A percentile compares a stretch with the other conserved stretches of the same genome.
These are phyloP conservation scores for Aspergillus avenaceus DNA, from an alignment of 495 filamentous ascomycete species.

Conservation along the genomic window DNA sequence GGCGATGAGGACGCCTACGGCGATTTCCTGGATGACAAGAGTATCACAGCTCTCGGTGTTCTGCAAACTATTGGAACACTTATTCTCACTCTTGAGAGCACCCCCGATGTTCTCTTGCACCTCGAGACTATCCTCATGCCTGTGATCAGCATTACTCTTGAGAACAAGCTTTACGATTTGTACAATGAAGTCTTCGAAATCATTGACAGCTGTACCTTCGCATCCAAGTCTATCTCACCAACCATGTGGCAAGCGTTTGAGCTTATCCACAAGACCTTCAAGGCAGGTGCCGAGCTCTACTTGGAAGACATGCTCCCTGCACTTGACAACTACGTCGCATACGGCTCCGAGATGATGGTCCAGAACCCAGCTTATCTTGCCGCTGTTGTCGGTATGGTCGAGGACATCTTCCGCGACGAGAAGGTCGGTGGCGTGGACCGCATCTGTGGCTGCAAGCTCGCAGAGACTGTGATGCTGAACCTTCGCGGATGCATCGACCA, in stretches of 20 bases:
- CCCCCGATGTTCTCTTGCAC: conserved; percentile 87
- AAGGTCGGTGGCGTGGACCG: conserved; percentile 93
- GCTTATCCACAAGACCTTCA: conserved; percentile 94
- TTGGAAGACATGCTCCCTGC: conserved; percentile 99
- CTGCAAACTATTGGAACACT: conserved; percentile 96
- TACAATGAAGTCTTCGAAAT: conserved; percentile 99
- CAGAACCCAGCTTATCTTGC: conserved; percentile 82
- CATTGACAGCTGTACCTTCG: conserved; percentile 98
- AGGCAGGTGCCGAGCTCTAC: conserved; percentile 92
- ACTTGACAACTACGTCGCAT: conserved; percentile 93
- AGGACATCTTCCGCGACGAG: conserved; percentile 71
- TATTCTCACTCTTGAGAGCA: conserved; percentile 94
- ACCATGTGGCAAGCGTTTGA: conserved; percentile 99
- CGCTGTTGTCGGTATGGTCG: conserved; percentile 80
- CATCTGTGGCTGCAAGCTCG: conserved; percentile 98
- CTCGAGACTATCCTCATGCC: conserved; percentile 96
- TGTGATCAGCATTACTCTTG: conserved; percentile 89
- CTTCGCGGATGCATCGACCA: conserved; percentile 86
- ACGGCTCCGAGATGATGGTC: conserved; percentile 72
- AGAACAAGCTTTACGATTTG: conserved; percentile 95
- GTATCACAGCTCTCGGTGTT: conserved; percentile 93
- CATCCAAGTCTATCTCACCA: conserved; percentile 87
- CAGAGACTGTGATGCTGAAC: conserved; percentile 94
- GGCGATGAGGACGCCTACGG: conserved; percentile 75
- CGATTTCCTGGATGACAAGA: conserved; percentile 96